phyloP scores from a whole-genome alignment of 192 early-diverging fungal species.

The Physocladia obscura region DNA sequence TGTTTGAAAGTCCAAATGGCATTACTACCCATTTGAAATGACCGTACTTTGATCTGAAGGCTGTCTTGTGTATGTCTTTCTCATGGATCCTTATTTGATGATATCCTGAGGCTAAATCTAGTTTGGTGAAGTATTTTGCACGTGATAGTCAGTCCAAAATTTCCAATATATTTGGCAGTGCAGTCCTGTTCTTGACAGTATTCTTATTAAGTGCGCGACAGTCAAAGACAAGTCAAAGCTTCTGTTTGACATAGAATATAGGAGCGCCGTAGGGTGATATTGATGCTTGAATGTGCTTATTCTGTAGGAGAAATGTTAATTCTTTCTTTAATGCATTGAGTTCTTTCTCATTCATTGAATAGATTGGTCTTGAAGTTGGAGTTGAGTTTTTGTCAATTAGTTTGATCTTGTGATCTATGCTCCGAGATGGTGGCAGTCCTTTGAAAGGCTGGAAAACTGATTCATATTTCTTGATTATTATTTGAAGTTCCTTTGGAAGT shows the following conservation, averaged over 20 bases:
- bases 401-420: neutral
- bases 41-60: conserved; percentile 37
- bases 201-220: conserved; percentile 41
- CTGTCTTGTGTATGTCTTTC: neutral
- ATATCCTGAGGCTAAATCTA: conserved; percentile 26
- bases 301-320: neutral
- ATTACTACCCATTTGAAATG: conserved; percentile 59
- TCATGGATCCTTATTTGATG: conserved; percentile 23
- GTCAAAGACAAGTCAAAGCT: conserved; percentile 23
- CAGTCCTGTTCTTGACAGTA: conserved; percentile 31
- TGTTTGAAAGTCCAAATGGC: conserved; percentile 65
- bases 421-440: conserved; percentile 2
- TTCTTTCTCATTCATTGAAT: conserved; percentile 21
- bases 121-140: conserved; percentile 15
- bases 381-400: neutral
- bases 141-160: conserved; percentile 2
- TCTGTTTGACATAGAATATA: conserved; percentile 21
- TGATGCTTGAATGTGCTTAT: conserved; percentile 12
- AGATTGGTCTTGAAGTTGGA: neutral
- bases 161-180: conserved; percentile 27
- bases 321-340: conserved; percentile 11
- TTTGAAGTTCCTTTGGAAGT: no score
- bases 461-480: conserved; percentile 4
- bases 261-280: conserved; percentile 20
- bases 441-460: conserved; percentile 23